Evolutionary conservation across 192 early-diverging fungal genomes (phyloP).

Genomic region (Diversispora eburnea): DNA sequence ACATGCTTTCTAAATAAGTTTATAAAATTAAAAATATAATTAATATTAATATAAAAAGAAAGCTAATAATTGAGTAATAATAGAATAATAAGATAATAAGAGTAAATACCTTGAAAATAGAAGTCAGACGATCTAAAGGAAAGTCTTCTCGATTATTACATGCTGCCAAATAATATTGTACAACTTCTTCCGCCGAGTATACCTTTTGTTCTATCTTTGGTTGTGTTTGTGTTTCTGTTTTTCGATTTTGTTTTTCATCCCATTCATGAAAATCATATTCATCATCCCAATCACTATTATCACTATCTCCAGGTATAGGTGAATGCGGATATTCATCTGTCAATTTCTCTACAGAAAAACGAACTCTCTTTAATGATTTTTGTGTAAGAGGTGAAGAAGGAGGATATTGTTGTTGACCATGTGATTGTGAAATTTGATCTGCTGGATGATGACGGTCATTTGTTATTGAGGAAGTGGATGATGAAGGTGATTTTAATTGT

Average conservation of each 20-base stretch:
- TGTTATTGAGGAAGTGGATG: background rate
- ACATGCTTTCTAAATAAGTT: background rate
- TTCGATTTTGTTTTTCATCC: constrained; percentile 20
- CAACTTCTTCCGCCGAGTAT: constrained; percentile 41
- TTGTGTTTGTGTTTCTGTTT: background rate
- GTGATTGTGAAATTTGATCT: constrained; percentile 12
- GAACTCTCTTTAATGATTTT: constrained; percentile 48
- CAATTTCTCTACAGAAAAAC: constrained; percentile 51
- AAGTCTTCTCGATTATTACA: constrained; percentile 43
- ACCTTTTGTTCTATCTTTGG: constrained; percentile 34
- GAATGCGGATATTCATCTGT: constrained; percentile 46
- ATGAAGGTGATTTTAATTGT: background rate
- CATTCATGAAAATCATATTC: constrained; percentile 41
- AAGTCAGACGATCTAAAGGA: constrained; percentile 36
- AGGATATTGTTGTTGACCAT: background rate
- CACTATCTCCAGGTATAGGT: constrained; percentile 9
- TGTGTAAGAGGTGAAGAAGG: background rate
- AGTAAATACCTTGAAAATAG: constrained; percentile 32
- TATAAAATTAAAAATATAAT: background rate
- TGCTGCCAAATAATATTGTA: constrained; percentile 42
- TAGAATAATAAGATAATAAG: background rate
- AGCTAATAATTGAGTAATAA: background rate
- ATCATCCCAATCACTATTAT: constrained; percentile 35
- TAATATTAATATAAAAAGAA: background rate
- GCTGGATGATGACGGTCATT: too few relatives aligned